Evolutionary conservation across 2,329 filamentous ascomycete species (phyloP), one percentile per base, ranked within the genome.

Genomic region (Fusarium praegraminearum): DNA sequence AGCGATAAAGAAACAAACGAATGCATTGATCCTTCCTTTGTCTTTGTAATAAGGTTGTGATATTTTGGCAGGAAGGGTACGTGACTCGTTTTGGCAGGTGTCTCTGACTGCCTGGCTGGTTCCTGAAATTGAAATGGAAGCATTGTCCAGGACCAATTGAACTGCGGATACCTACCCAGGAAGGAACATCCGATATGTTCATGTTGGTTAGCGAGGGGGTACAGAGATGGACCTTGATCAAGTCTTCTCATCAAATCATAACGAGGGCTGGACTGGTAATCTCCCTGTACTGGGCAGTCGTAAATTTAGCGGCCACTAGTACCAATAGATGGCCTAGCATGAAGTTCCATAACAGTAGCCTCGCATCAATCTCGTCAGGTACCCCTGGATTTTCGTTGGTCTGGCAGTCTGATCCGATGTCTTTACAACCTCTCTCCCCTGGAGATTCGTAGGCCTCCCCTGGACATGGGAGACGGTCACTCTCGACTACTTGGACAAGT

Each of bases 31-130:
- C 56, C 20, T 43, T 43, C 26, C 38, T 33, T 43, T 44, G 20
- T 49, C 26, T 43, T 50, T 41, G 28, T 30, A 30, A 30, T 30
- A 43, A 43, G 30, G 30, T 40, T 51, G 13, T 24, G 36, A 28
- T 63, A 22, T 35, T 53, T 56, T 58, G 33, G 49, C 20, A 62
- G 24, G 53, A 65, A 51, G 36, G 36, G 36, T 40, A 51, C 22
- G 43, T 47, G 62, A 60, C 56, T 62, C 66, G 38, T 70, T 70
- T 59, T 58, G 60, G 64, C 41, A 67, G 66, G 66, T 62, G 58
- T 33, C 12, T 22, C 36, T 44, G 7, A 44, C 65, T 47, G 44
- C 57, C 40, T 41, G 57, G 22, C 40, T 41, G 57, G 22, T 53
- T 24, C 41, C 30, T 49, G 44, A 53, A 57, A 38, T 43, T 53